Base-by-base conservation (phyloP, 805 yeast species). In the Wickerhamomyces silvicola region DNA sequence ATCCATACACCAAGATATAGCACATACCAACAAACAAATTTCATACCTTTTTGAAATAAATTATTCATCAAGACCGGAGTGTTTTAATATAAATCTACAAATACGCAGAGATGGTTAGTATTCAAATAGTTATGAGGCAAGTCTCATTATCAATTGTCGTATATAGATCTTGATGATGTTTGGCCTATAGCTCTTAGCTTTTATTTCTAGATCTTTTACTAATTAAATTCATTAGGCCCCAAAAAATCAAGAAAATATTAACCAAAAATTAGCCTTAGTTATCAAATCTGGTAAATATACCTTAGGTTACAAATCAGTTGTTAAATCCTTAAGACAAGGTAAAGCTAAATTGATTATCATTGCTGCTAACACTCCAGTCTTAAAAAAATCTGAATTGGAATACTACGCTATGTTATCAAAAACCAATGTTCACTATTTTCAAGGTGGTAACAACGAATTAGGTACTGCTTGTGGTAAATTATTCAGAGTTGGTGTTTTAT, bases 401-500 rank as follows among this genome's bases (percentile, higher is more conserved):
- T 92, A 92, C 82, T 92, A 92, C 86, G 97, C 97, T 64, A 90
- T 92, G 98, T 82, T 92, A 69, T 83, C 97, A 68, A 90, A 88
- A 85, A 84, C 96, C 67, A 78, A 77, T 63, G 74, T 71, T 48
- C 88, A 90, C 92, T 94, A 88, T 88, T 92, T 88, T 94, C 92
- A 81, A 73, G 97, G 97, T 78, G 94, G 95, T 71, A 90, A 90
- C 96, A 90, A 90, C 75, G 97, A 90, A 77, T 85, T 90, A 65
- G 97, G 97, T 78, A 92, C 99, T 59, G 95, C 96, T 58, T 90
- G 96, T 75, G 99, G 99, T 88, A 90, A 85, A 74, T 86, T 92
- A 64, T 92, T 92, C 96, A 86, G 97, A 78, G 97, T 92, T 59
- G 97, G 97, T 78, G 90, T 88, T 62, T 75, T 92, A 61, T 75